Percentiles rank a stretch among this genome's conserved stretches.
phyloP scores from a whole-genome alignment of 805 yeast genomes.

The Saccharomycopsis sp. region DNA sequence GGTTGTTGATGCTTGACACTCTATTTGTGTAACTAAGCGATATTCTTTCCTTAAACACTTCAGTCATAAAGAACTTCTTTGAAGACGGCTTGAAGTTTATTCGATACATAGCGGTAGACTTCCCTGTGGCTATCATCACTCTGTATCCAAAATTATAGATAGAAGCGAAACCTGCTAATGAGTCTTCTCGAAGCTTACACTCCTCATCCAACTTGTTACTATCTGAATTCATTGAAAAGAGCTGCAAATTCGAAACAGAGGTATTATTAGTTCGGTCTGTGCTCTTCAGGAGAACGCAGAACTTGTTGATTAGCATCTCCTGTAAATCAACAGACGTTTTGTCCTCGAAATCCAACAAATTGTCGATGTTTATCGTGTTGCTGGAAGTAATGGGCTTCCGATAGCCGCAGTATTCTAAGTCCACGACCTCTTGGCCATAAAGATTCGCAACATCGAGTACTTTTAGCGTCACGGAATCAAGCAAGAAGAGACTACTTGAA shows the following conservation, averaged over 20 bases:
- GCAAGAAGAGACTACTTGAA: not conserved
- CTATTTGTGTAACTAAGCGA: constrained; percentile 2
- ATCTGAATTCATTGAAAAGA: not conserved
- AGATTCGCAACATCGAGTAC: not conserved
- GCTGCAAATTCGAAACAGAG: not conserved
- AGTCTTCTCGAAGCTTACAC: constrained; percentile 1
- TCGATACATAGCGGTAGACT: constrained; percentile 10
- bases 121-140: constrained; percentile 14
- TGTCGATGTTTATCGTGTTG: not conserved
- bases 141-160: constrained; percentile 17
- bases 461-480: not conserved
- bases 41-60: constrained; percentile 7
- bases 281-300: constrained; percentile 3
- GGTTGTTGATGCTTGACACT: constrained; percentile 3
- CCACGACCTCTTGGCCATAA: constrained; percentile 5
- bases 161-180: not conserved
- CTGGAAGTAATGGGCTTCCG: not conserved
- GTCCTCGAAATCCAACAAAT: constrained; percentile 13
- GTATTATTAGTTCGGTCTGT: not conserved
- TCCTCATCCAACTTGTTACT: not conserved
- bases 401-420: constrained; percentile 1
- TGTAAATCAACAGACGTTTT: constrained; percentile 17
- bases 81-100: constrained; percentile 16
- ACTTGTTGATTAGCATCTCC: constrained; percentile 7
- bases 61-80: constrained; percentile 8